Conservation (phyloP, 83 land plant genomes). For the Picea abies region DNA sequence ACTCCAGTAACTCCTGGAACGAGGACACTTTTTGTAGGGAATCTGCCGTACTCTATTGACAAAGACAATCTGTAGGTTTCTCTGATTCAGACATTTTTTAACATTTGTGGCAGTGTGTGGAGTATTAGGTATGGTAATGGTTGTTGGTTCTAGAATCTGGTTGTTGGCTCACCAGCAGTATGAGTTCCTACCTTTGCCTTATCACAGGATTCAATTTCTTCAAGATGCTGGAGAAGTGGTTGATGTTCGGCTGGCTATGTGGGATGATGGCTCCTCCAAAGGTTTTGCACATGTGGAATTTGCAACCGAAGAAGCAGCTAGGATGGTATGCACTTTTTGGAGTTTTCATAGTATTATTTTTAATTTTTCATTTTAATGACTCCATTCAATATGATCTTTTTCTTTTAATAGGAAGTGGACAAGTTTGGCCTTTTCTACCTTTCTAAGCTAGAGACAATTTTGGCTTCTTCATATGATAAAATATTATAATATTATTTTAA, state of each 20-base stretch:
- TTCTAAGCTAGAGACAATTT: too few relatives aligned
- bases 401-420: neutral
- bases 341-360: neutral
- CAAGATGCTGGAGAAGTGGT: slow-evolving; percentile 65
- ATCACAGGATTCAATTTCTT: slow-evolving; percentile 62
- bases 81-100: neutral
- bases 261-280: slow-evolving; percentile 48
- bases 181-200: neutral
- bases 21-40: slow-evolving; percentile 79
- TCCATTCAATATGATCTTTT: neutral
- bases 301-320: slow-evolving; percentile 65
- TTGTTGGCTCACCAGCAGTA: too few relatives aligned
- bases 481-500: too few relatives aligned
- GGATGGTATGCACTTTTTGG: slow-evolving; percentile 42
- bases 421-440: neutral
- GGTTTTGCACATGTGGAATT: slow-evolving; percentile 93
- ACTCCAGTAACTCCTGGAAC: slow-evolving; percentile 63
- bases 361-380: neutral
- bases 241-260: slow-evolving; percentile 61
- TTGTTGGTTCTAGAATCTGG: too few relatives aligned
- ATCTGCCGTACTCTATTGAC: slow-evolving; percentile 52
- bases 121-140: too few relatives aligned
- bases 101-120: neutral
- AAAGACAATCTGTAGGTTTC: slow-evolving; percentile 58
- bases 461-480: too few relatives aligned